These are phyloP conservation scores for Coemansia sp. DNA, from an alignment of 192 early-diverging fungal species.

Conservation along the genomic window DNA sequence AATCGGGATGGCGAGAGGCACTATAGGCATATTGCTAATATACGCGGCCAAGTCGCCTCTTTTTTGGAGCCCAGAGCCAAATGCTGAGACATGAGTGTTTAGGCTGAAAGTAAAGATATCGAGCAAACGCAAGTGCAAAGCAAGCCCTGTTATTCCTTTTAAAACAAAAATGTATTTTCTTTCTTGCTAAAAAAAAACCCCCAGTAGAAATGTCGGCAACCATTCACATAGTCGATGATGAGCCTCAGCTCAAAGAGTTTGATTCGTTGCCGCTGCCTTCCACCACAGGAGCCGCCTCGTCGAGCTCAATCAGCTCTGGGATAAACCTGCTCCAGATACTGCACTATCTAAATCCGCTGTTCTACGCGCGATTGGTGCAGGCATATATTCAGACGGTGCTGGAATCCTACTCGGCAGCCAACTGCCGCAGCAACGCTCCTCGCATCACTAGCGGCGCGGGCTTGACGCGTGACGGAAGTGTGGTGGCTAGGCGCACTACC, in stretches of 20 bases:
- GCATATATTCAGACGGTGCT: conserved; percentile 37
- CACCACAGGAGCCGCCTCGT: conserved; percentile 7
- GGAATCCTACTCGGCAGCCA: conserved; percentile 7
- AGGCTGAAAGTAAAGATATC: no score
- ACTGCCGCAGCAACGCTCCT: background rate
- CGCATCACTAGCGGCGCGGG: conserved; percentile 17
- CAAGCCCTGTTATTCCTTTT: no score
- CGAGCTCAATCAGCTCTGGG: conserved; percentile 2
- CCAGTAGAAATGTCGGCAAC: background rate
- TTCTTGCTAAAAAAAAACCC: no score
- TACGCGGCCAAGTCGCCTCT: no score
- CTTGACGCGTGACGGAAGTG: background rate
- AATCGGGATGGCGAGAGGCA: no score
- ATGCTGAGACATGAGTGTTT: no score
- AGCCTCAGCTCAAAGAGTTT: conserved; percentile 14
- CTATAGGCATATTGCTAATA: no score
- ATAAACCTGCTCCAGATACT: conserved; percentile 28
- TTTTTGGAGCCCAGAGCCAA: background rate
- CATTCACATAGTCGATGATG: background rate
- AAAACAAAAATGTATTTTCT: no score
- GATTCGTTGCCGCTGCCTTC: conserved; percentile 32
- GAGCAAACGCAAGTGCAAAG: no score
- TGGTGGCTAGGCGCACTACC: background rate
- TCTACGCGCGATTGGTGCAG: conserved; percentile 48
- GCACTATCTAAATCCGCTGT: conserved; percentile 50